These are phyloP conservation scores for Hypoxylon lienhwacheense DNA, from an alignment of 495 filamentous ascomycete species.

Conservation along the genomic window DNA sequence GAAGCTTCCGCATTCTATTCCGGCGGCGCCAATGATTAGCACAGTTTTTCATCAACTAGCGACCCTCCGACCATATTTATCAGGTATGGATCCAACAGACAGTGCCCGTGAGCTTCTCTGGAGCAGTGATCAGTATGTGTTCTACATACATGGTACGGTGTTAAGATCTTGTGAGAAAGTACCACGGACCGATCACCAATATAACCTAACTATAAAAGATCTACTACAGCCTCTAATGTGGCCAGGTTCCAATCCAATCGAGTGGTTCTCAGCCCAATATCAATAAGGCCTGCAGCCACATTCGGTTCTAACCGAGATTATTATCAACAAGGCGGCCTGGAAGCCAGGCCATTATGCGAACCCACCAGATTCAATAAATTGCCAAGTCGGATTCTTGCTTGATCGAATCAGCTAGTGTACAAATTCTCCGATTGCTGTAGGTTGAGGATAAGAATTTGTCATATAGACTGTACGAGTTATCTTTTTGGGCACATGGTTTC, in stretches of 20 bases:
- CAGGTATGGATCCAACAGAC: slow-evolving; percentile 14
- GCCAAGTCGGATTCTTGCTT: slow-evolving; percentile 28
- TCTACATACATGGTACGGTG: background rate
- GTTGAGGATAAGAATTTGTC: no score
- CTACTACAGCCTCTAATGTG: slow-evolving; percentile 5
- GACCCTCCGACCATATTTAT: background rate
- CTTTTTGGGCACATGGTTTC: no score
- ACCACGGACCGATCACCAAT: slow-evolving; percentile 11
- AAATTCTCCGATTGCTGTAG: slow-evolving; percentile 20
- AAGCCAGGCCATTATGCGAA: background rate
- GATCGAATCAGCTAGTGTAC: slow-evolving; percentile 6
- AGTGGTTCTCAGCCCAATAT: slow-evolving; percentile 8
- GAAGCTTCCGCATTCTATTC: no score
- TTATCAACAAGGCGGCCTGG: slow-evolving; percentile 5
- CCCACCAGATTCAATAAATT: background rate
- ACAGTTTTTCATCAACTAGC: background rate
- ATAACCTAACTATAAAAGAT: slow-evolving; percentile 3
- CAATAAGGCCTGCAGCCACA: slow-evolving; percentile 25
- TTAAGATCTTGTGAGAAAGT: background rate
- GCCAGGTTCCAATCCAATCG: background rate
- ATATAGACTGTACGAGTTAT: no score
- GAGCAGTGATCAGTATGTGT: background rate
- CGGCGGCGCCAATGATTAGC: no score
- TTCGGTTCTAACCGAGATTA: slow-evolving; percentile 18
- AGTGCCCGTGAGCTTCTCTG: slow-evolving; percentile 16